A percentile compares a stretch with the other conserved stretches of the same genome.
Evolutionary conservation across 768 basidiomycete genomes (phyloP).

Genomic region (Coprinellus micaceus): DNA sequence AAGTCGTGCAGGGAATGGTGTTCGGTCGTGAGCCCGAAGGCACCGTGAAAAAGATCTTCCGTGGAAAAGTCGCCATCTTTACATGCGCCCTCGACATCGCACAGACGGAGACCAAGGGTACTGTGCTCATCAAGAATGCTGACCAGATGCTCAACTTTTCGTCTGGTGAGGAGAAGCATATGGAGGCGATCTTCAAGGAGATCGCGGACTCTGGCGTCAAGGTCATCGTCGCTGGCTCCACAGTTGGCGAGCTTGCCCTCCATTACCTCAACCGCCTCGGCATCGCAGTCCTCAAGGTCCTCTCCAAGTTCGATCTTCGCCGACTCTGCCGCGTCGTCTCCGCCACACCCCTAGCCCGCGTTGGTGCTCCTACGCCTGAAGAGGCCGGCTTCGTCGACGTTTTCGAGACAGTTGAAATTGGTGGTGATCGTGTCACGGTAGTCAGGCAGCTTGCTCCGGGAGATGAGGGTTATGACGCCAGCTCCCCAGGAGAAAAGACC

Average conservation of each 20-base stretch:
- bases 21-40: conserved; percentile 96
- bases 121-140: conserved; percentile 91
- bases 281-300: conserved; percentile 94
- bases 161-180: conserved; percentile 90
- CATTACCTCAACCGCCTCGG: conserved; percentile 94
- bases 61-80: conserved; percentile 93
- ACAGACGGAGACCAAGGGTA: conserved; percentile 99
- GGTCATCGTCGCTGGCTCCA: conserved; percentile 89
- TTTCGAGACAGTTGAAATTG: conserved; percentile 93
- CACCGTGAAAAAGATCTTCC: conserved; percentile 73
- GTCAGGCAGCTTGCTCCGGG: conserved; percentile 75
- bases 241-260: conserved; percentile 90
- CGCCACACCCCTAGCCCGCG: conserved; percentile 91
- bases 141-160: conserved; percentile 98
- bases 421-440: conserved; percentile 96
- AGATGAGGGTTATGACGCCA: conserved; percentile 59
- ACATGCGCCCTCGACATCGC: conserved; percentile 90
- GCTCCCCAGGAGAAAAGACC: conserved; percentile 60
- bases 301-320: conserved; percentile 97
- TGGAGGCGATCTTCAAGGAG: conserved; percentile 98
- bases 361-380: conserved; percentile 94
- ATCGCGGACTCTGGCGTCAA: conserved; percentile 94
- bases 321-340: conserved; percentile 92
- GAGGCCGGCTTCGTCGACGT: conserved; percentile 93
- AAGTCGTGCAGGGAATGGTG: conserved; percentile 96